phyloP scores from a whole-genome alignment of 805 yeast species.

The Clavispora asparagi region DNA sequence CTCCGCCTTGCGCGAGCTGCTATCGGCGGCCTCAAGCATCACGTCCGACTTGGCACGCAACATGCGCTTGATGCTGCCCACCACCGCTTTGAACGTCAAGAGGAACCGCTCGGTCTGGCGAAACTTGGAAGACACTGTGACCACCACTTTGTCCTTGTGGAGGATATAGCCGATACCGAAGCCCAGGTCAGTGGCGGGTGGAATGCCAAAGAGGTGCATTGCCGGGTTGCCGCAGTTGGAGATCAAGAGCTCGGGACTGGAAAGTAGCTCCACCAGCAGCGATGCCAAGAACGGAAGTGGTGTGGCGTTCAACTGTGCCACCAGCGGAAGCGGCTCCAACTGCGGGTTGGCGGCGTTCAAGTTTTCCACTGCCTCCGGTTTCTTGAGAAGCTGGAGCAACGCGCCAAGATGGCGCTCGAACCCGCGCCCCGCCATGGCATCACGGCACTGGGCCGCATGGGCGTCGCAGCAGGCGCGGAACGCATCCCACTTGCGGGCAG shows the following conservation, averaged over 20 bases:
- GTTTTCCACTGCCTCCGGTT: conserved; percentile 30
- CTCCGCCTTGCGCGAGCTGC: conserved; percentile 28
- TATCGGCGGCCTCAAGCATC: conserved; percentile 25
- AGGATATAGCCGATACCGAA: conserved; percentile 91
- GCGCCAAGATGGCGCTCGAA: conserved; percentile 72
- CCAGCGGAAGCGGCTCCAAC: conserved; percentile 10
- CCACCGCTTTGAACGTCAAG: conserved; percentile 60
- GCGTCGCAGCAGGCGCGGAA: conserved; percentile 47
- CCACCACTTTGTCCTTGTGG: conserved; percentile 69
- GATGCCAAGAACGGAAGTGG: conserved; percentile 30
- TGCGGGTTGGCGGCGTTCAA: conserved; percentile 37
- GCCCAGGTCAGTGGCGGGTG: conserved; percentile 87
- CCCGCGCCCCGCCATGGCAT: conserved; percentile 58
- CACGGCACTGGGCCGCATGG: conserved; percentile 45
- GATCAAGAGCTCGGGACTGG: conserved; percentile 32
- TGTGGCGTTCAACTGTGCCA: conserved; percentile 3
- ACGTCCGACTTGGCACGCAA: conserved; percentile 35
- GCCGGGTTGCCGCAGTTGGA: conserved; percentile 91
- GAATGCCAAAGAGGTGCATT: conserved; percentile 80
- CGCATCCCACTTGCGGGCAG: conserved; percentile 42
- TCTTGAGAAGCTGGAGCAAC: conserved; percentile 49
- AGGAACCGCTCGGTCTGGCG: conserved; percentile 79
- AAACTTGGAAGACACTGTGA: conserved; percentile 82
- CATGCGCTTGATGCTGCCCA: conserved; percentile 52
- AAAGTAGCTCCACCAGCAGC: conserved; percentile 28